A percentile compares a stretch with the other conserved stretches of the same genome.
These are phyloP conservation scores for Coniferiporia sulphurascens DNA, from an alignment of 1,284 basidiomycete species.

Conservation along the genomic window DNA sequence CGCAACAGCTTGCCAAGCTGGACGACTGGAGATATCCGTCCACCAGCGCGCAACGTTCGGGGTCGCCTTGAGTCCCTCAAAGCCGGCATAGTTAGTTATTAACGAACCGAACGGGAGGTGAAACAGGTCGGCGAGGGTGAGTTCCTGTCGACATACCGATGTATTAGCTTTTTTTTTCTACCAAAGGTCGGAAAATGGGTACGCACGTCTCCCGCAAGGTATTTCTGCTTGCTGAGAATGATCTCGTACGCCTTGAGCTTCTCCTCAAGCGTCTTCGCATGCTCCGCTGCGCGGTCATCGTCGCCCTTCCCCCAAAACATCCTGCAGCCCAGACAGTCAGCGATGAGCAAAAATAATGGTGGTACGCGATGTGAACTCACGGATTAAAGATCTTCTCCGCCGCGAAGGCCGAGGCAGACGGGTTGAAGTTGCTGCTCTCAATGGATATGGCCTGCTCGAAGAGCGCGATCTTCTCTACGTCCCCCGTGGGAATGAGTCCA, in stretches of 20 bases:
- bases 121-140: constrained; percentile 28
- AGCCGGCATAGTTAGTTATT: constrained; percentile 21
- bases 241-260: constrained; percentile 43
- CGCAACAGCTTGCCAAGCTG: constrained; percentile 9
- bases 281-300: constrained; percentile 23
- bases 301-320: constrained; percentile 22
- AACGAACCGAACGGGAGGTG: constrained; percentile 43
- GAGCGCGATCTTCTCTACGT: too few relatives aligned
- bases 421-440: too few relatives aligned
- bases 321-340: not conserved
- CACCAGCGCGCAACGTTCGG: constrained; percentile 3
- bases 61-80: constrained; percentile 22
- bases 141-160: too few relatives aligned
- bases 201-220: constrained; percentile 44
- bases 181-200: too few relatives aligned
- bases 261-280: constrained; percentile 26
- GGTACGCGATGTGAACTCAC: too few relatives aligned
- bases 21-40: constrained; percentile 2
- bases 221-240: constrained; percentile 41
- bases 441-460: too few relatives aligned
- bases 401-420: too few relatives aligned
- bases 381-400: too few relatives aligned
- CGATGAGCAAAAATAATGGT: constrained; percentile 25
- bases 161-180: too few relatives aligned
- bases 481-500: constrained; percentile 13